Evolutionary conservation across 495 filamentous ascomycete species (phyloP), one percentile per base, ranked within the genome.

Genomic region (Hyaloscypha bicolor): DNA sequence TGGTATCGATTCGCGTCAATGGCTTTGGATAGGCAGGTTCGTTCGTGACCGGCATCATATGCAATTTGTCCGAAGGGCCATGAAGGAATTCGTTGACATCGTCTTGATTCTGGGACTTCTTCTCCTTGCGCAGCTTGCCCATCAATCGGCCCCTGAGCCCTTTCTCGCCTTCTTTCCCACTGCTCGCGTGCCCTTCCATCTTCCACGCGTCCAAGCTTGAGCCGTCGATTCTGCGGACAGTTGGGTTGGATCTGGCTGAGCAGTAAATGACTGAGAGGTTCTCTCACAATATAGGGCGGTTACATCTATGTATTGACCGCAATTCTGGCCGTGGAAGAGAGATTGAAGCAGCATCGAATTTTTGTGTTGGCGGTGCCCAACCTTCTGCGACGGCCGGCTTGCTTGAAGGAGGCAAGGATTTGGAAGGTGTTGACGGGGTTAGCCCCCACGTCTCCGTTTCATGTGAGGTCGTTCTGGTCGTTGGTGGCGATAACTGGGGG

Each of bases 71-170:
- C 48, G 71, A 64, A 39, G 67, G 39, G 21, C 66, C 69, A 55
- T 66, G 65, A 31, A 71, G 65, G 37, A 70, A 71, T 19, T 66
- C 63, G 63, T 71, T 37, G 8, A 69, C 62, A 37, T 63, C 22
- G 2, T 55, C 39, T 4, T 21, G 42, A 14, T 12, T 9, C 22
- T 30, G 30, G 16, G 60, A 19, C 59, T 70, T 73, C 64, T 70
- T 70, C 25, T 73, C 68, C 52, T 73, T 73, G 55, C 69, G 66
- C 5, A 69, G 29, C 70, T 67, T 69, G 6, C 64, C 62, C 66
- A 71, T 71, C 16, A 73, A 65, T 30, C 71, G 62, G 21, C 61
- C 59, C 56, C 65, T 72, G 32, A 31, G 55, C 33, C 67, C 67
- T 53, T 71, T 71, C 19, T 71, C 69, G 14, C 53, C 57, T 11